A percentile compares a stretch with the other conserved stretches of the same genome.
Conservation (phyloP, 495 filamentous ascomycete genomes). For the Talaromyces thailandensis region DNA sequence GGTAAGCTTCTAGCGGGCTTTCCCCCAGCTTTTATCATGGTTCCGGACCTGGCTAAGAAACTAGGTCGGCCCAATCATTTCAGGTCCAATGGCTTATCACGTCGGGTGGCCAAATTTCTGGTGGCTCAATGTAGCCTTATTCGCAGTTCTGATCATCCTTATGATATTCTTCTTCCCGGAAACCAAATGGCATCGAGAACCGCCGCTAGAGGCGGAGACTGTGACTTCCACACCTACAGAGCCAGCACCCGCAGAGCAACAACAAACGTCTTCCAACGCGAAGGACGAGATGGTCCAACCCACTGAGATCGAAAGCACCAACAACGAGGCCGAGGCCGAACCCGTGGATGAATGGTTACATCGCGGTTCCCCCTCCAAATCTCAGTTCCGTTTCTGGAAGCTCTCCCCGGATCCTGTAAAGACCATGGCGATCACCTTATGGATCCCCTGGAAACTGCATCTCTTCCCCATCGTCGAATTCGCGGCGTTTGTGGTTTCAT, state of each 20-base stretch:
- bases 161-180: constrained; percentile 52
- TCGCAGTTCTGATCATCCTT: constrained; percentile 35
- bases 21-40: background rate
- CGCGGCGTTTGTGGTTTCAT: constrained; percentile 49
- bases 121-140: constrained; percentile 46
- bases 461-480: constrained; percentile 58
- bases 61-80: constrained; percentile 16
- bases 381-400: constrained; percentile 47
- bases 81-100: constrained; percentile 47
- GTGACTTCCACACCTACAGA: background rate
- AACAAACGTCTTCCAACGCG: background rate
- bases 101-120: constrained; percentile 49
- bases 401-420: constrained; percentile 28
- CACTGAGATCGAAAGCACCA: constrained; percentile 13
- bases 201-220: background rate
- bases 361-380: constrained; percentile 41
- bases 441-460: constrained; percentile 47
- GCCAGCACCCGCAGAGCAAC: background rate
- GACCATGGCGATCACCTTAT: constrained; percentile 28
- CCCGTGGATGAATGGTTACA: constrained; percentile 28
- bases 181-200: constrained; percentile 46
- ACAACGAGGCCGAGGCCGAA: constrained; percentile 8
- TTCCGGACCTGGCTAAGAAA: background rate
- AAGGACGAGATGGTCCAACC: constrained; percentile 11
- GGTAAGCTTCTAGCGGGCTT: too few species aligned